Percentiles rank a stretch among this genome's conserved stretches.
phyloP scores from a whole-genome alignment of 192 early-diverging fungal genomes.

The Rhizoclosmatium globosum region DNA sequence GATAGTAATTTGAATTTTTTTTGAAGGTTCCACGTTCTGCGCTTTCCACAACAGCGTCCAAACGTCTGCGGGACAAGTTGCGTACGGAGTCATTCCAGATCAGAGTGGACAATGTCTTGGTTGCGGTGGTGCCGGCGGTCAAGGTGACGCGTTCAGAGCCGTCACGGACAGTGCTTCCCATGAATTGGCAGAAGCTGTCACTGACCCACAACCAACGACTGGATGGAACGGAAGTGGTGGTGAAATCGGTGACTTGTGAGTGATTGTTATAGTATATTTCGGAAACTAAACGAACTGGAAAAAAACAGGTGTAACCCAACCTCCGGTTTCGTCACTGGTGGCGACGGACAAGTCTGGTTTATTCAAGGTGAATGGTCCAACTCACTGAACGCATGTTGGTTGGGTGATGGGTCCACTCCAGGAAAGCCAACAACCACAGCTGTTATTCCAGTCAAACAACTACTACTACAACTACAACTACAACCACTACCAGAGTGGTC shows the following conservation, averaged over 20 bases:
- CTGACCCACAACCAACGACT: not conserved
- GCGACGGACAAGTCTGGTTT: constrained; percentile 5
- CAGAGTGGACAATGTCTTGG: not conserved
- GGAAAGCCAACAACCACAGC: not conserved
- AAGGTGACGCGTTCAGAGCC: not conserved
- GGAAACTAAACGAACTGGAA: not conserved
- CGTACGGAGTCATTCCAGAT: constrained; percentile 11
- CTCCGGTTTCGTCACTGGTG: not conserved
- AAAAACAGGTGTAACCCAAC: not conserved
- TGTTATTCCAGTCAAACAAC: constrained; percentile 1
- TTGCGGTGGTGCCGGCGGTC: constrained; percentile 7
- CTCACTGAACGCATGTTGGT: not conserved
- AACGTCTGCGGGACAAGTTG: not conserved
- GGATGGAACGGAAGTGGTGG: not conserved
- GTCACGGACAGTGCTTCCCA: not conserved
- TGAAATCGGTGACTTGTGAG: constrained; percentile 2
- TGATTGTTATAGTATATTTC: not conserved
- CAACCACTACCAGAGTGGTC: not conserved
- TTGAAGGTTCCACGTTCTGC: not conserved
- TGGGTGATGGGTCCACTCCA: not conserved
- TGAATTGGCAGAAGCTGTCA: not conserved
- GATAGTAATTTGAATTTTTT: not conserved
- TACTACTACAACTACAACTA: constrained; percentile 1
- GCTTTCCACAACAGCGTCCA: not conserved
- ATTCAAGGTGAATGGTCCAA: constrained; percentile 19